Conservation (phyloP, 1,284 basidiomycete species). For the Cryptococcus sp. region DNA sequence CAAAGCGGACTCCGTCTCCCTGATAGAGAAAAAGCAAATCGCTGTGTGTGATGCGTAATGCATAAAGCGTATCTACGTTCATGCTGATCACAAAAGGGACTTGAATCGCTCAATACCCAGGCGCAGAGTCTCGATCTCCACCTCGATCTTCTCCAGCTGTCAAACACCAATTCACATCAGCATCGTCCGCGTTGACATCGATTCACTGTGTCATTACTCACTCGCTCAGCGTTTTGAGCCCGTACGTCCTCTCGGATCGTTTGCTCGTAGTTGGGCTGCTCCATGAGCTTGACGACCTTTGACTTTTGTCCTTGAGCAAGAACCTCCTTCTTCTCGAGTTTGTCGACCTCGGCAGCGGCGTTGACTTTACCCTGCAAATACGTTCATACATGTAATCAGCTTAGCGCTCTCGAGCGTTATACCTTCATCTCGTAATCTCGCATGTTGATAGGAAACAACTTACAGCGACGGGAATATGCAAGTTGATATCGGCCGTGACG, state of each 20-base stretch:
- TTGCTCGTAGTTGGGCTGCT: constrained; percentile 72
- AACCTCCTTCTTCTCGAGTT: constrained; percentile 82
- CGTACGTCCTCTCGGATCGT: constrained; percentile 78
- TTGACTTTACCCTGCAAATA: constrained; percentile 73
- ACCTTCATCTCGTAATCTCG: background rate
- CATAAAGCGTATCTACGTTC: too few species aligned
- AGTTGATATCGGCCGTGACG: constrained; percentile 71
- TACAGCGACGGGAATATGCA: constrained; percentile 82
- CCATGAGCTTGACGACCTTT: constrained; percentile 74
- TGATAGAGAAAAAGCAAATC: too few species aligned
- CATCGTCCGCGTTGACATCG: background rate
- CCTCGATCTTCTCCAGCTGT: constrained; percentile 48
- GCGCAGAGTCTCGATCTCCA: constrained; percentile 51
- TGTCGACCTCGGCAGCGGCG: constrained; percentile 77
- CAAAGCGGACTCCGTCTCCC: too few species aligned
- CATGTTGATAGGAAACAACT: constrained; percentile 35
- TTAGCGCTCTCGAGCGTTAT: background rate
- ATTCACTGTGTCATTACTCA: constrained; percentile 46
- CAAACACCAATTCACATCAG: background rate
- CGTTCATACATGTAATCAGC: background rate
- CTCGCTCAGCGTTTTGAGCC: constrained; percentile 75
- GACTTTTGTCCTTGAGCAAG: constrained; percentile 68
- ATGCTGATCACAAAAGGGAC: constrained; percentile 34
- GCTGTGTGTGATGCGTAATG: too few species aligned
- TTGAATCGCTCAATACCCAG: constrained; percentile 52